Base-by-base conservation (phyloP, 2,329 filamentous ascomycete species). In the Colletotrichum ledebouriae region DNA sequence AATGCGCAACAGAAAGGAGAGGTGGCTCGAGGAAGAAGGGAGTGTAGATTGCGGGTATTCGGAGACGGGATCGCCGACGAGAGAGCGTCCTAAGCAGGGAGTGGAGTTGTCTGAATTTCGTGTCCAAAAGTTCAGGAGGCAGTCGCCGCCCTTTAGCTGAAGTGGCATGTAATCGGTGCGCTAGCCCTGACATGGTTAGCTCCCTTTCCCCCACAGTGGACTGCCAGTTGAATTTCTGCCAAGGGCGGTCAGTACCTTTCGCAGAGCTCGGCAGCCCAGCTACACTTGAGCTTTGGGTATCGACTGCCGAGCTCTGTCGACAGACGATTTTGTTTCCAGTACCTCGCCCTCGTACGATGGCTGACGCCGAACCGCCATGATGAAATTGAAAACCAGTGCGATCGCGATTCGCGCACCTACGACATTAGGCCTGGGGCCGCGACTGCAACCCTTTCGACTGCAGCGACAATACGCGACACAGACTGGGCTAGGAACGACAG, bases 381-480 rank as follows among this genome's bases (percentile, higher is more conserved):
- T 86, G 82, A 86, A 84, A 75, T 78, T 80, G 65, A 76, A 73
- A 70, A 79, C 75, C 72, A 73, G 78, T 72, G 78, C 78, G 70
- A 77, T 73, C 64, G 75, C 75, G 67, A 76, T 77, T 77, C 79
- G 78, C 70, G 76, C 73, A 34, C 74, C 75, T 22, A 46, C 58
- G 39, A 46, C 37, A 46, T 67, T 77, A 69, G 70, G 72, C 60
- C 47, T 70, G 69, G 67, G 73, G 50, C 73, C 76, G 55, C 74
- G 74, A 49, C 70, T 82, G 58, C 79, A 80, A 65, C 77, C 79
- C 42, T 71, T 82, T 46, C 66, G 83, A 49, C 71, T 78, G 39
- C 77, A 78, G 70, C 85, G 88, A 74, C 22, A 53, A 58, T 91
- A 90, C 80, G 86, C 90, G 69, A 90, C 88, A 50, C 84, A 90